A percentile compares a stretch with the other conserved stretches of the same genome.
Conservation (phyloP, 2,329 filamentous ascomycete genomes). For the Epichloe scottii region DNA sequence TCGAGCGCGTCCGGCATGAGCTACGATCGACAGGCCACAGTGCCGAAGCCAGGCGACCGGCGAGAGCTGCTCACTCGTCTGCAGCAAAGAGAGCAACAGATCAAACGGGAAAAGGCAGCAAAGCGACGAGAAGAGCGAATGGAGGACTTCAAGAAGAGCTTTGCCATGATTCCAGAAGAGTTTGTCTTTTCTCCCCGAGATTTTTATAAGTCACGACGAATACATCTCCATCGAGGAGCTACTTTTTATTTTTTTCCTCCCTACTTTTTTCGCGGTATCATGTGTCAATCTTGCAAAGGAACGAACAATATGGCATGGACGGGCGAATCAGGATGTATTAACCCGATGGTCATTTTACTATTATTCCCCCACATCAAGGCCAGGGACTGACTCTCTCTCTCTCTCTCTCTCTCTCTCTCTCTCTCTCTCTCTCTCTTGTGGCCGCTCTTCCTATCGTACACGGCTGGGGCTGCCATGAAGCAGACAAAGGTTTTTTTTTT, state of each 20-base stretch:
- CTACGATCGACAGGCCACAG: constrained; percentile 9
- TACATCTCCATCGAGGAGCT: background rate
- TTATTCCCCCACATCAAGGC: no score
- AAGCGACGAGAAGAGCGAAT: constrained; percentile 3
- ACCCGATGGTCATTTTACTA: background rate
- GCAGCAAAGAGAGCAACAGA: constrained; percentile 1
- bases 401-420: no score
- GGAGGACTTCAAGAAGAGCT: background rate
- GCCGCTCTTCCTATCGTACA: no score
- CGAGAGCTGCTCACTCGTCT: constrained; percentile 4
- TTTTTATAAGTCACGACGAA: background rate
- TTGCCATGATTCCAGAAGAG: constrained; percentile 1
- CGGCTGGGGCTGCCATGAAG: no score
- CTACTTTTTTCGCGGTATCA: background rate
- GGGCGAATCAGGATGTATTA: background rate
- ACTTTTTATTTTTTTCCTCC: background rate
- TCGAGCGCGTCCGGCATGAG: constrained; percentile 4
- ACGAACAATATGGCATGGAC: background rate
- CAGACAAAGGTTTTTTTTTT: no score
- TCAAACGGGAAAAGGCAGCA: constrained; percentile 1
- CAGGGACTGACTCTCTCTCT: no score
- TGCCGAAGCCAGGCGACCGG: constrained; percentile 13
- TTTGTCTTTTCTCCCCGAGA: background rate
- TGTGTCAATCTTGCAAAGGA: background rate
- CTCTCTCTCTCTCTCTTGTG: no score